Conservation (phyloP, 1,284 basidiomycete genomes). For the Pyrrhoderma noxium region DNA sequence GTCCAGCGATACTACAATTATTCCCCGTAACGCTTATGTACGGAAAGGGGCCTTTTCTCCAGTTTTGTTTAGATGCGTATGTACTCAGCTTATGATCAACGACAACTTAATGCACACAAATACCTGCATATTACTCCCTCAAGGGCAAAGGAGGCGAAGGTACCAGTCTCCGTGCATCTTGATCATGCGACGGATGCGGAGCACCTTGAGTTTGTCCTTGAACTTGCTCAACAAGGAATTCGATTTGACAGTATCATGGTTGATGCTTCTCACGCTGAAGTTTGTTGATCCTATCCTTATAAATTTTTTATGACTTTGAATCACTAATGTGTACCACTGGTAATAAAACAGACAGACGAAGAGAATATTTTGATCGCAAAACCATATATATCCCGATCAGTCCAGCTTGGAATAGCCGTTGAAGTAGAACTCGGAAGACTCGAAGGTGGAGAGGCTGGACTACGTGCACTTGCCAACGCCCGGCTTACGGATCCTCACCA, state of each 20-base stretch:
- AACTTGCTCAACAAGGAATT: constrained; percentile 40
- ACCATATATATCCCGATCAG: constrained; percentile 39
- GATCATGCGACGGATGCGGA: constrained; percentile 44
- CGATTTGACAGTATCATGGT: constrained; percentile 47
- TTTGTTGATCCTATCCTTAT: constrained; percentile 15
- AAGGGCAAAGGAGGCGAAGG: constrained; percentile 39
- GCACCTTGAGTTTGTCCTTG: constrained; percentile 39
- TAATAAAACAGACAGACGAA: constrained; percentile 34
- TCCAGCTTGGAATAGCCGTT: constrained; percentile 35
- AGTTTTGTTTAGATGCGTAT: constrained; percentile 39
- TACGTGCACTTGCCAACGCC: constrained; percentile 40
- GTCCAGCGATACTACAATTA: constrained; percentile 40
- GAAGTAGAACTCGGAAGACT: constrained; percentile 46
- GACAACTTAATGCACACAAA: not conserved
- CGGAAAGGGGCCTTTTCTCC: constrained; percentile 40
- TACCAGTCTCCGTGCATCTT: constrained; percentile 42
- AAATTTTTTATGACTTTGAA: not conserved
- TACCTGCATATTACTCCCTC: too few relatives aligned
- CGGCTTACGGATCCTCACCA: constrained; percentile 41
- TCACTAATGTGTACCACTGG: not conserved
- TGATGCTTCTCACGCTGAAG: constrained; percentile 43
- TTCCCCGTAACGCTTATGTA: constrained; percentile 42
- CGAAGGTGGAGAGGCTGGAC: constrained; percentile 44
- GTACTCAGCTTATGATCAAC: constrained; percentile 10
- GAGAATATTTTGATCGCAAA: constrained; percentile 41